Evolutionary conservation across 805 yeast species (phyloP).

Genomic region (Zygotorulaspora florentina): DNA sequence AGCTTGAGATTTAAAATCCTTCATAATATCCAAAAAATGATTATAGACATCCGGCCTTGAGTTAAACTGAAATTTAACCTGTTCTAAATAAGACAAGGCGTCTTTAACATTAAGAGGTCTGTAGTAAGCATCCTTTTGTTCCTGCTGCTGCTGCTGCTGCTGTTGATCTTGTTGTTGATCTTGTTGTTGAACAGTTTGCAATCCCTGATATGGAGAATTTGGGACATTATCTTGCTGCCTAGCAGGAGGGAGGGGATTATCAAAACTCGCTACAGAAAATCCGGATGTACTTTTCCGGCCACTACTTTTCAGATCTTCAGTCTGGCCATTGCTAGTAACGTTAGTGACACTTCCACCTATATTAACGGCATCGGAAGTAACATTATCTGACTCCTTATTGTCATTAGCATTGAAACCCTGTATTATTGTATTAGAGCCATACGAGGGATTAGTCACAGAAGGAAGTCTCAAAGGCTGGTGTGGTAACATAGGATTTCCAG

Average conservation of each 20-base stretch:
- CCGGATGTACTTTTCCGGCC: conserved; percentile 17
- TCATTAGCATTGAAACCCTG: conserved; percentile 5
- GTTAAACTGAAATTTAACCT: conserved; percentile 88
- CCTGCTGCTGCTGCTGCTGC: conserved; percentile 13
- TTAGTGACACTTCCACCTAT: not conserved
- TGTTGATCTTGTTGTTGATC: conserved; percentile 14
- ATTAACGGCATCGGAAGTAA: conserved; percentile 6
- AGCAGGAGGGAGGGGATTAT: conserved; percentile 28
- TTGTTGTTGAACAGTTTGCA: conserved; percentile 13
- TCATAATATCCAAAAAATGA: conserved; percentile 95
- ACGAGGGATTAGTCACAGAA: conserved; percentile 10
- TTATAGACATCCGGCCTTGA: conserved; percentile 94
- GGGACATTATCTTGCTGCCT: conserved; percentile 6
- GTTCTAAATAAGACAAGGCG: conserved; percentile 91
- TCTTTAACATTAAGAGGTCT: conserved; percentile 92
- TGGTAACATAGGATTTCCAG: conserved; percentile 8
- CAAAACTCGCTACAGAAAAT: conserved; percentile 31
- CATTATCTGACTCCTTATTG: conserved; percentile 18
- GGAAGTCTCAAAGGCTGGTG: conserved; percentile 15
- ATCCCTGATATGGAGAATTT: conserved; percentile 7
- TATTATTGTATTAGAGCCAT: conserved; percentile 6
- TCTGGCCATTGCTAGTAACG: not conserved
- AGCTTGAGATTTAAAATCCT: conserved; percentile 93
- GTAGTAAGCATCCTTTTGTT: conserved; percentile 37
- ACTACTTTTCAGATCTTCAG: conserved; percentile 9